Base-by-base conservation (phyloP, 345 rosid genomes). In the Firmiana major region DNA sequence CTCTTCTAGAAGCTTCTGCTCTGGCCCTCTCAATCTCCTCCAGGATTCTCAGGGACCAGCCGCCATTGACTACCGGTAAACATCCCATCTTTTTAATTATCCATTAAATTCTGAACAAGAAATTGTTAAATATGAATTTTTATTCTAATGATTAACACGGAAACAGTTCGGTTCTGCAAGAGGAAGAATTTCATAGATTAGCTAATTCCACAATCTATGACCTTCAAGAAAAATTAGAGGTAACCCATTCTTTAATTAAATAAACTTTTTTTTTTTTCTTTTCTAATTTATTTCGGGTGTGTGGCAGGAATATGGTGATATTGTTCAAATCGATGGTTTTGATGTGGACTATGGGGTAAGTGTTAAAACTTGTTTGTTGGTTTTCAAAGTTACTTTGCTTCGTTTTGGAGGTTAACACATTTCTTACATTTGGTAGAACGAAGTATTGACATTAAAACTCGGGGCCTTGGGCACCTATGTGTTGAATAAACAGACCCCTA, bases 301-400 rank as follows among this genome's bases (percentile, higher is more conserved):
- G 17, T 28, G 6, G 49, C 86, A 94, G 97, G 98, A 93, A 63
- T 96, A 92, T 81, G 97, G 97, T 43, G 98, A 93, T 79, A 71
- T 12, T 21, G 66, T 90, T 34, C 92, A 93, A 81, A 79, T 96
- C 62, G 94, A 96, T 82, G 99, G 99, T 3, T 89, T 92, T 73
- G 98, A 96, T 80, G 87, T 92, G 13, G 98, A 96, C 77, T 96
- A 91, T 71, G 97, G 97, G 93, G 99, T 91, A 85, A 87, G 88
- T 6, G 36, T 59, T 24, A 59, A 13, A 68, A 55, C 76, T 77
- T 73, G 40, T 3, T 76, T 48, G 21, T 51, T 31, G 34, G 2
- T 45, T 73, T 73, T 76, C 0, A 9, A 73, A 40, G 45, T 43
- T 13, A 8, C 48, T 24, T 3, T 28, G 13, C 17, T 16, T 69